Percentiles rank a stretch among this genome's conserved stretches.
Evolutionary conservation across 768 basidiomycete genomes (phyloP).

Genomic region (Xerocomellus intermedius): DNA sequence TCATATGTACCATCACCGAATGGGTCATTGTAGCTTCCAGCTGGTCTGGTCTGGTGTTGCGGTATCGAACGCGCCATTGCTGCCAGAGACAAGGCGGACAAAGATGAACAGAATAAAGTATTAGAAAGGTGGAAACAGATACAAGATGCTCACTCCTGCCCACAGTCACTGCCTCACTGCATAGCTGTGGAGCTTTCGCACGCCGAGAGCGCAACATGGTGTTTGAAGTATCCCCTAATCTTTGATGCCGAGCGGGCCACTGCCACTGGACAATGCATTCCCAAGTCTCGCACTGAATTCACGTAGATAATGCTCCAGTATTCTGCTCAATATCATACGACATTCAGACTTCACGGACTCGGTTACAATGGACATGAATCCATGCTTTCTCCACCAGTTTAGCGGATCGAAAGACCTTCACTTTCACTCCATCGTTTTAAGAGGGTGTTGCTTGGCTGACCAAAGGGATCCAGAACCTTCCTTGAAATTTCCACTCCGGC

Average conservation of each 20-base stretch:
- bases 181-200: constrained; percentile 15
- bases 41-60: constrained; percentile 8
- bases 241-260: too few species aligned
- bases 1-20: constrained; percentile 26
- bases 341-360: not conserved
- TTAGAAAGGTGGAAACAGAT: not conserved
- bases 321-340: not conserved
- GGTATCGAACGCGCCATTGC: constrained; percentile 24
- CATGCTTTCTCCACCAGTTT: not conserved
- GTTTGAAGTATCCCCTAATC: too few species aligned
- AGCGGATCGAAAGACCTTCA: constrained; percentile 34
- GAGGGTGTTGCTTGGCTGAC: constrained; percentile 38
- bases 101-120: constrained; percentile 1
- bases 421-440: constrained; percentile 38
- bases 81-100: constrained; percentile 22
- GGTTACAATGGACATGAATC: not conserved
- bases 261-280: too few species aligned
- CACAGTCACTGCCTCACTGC: not conserved
- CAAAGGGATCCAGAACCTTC: constrained; percentile 44
- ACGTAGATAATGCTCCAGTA: not conserved
- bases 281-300: not conserved
- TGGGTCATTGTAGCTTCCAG: constrained; percentile 21
- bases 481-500: constrained; percentile 40
- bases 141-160: not conserved
- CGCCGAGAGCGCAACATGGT: constrained; percentile 6